Evolutionary conservation across 768 basidiomycete species (phyloP), one percentile per base, ranked within the genome.

Genomic region (Chiua virens): DNA sequence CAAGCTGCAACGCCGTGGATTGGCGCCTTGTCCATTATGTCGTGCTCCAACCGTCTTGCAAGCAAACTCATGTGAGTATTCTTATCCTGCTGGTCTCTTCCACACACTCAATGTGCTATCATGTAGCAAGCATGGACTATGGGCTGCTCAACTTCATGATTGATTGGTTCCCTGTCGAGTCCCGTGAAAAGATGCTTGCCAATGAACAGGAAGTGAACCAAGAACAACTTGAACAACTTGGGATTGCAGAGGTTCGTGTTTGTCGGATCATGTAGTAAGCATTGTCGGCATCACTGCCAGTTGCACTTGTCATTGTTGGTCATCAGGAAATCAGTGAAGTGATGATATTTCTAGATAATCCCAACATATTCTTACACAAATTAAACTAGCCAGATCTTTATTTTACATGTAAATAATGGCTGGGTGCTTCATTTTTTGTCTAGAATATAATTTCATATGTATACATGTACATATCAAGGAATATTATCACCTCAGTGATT

Each of bases 81-180:
- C 43, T 45, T 30, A 10, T 35, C 18, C 30, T 18, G n/a, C 27
- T 17, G 11, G 17, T 4, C 18, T 14, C 8, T 23, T 37, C 17
- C 10, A 25, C 27, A 17, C 46, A 52, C 30, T 21, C 28, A 9
- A 28, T 22, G 13, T 14, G 42, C 40, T 17, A 30, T 30, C 13
- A 14, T 52, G 5, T 43, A 91, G 89, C 78, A 4, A 92, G 92
- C 60, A 79, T 92, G 15, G 89, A 92, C 60, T 83, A 82, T 78
- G 88, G 83, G 2, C 64, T 92, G 41, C 73, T 87, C 41, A 88
- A 91, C 57, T 93, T 92, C 59, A 91, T 97, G 86, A 78, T 86
- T 51, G 85, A 89, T 59, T 97, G 92, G 92, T 98, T 98, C 68
- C 92, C 95, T 0, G 63, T 80, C 14, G 95, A 97, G 65, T 77